Conservation (phyloP, 805 yeast genomes). For the Pichia eremophila region DNA sequence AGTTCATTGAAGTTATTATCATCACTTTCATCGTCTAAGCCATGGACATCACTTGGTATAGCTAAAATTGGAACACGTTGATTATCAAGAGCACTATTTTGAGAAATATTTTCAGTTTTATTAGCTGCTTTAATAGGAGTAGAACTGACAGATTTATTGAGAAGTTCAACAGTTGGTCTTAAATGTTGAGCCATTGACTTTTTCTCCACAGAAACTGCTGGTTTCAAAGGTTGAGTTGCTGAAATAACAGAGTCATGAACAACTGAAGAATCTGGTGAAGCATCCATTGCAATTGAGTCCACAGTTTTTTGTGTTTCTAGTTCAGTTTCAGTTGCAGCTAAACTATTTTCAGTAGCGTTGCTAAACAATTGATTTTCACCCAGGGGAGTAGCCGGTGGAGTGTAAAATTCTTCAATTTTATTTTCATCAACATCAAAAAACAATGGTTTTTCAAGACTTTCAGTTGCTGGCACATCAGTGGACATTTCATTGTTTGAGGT, state of each 20-base stretch:
- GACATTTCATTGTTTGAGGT: background rate
- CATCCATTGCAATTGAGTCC: background rate
- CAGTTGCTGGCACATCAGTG: too few species aligned
- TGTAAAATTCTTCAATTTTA: conserved; percentile 1
- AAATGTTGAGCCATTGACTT: conserved; percentile 37
- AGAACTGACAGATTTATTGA: conserved; percentile 7
- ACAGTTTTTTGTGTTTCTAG: background rate
- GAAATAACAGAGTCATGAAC: background rate
- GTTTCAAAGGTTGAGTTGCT: background rate
- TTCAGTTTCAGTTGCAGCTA: background rate
- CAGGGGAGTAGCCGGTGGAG: conserved; percentile 4
- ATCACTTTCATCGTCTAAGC: background rate
- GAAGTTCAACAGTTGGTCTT: conserved; percentile 26
- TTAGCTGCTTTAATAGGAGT: background rate
- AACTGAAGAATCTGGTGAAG: conserved; percentile 4
- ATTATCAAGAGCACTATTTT: background rate
- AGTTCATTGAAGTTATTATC: background rate
- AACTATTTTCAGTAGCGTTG: background rate
- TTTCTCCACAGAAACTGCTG: background rate
- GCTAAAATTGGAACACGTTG: background rate
- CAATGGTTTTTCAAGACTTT: background rate
- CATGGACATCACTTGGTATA: conserved; percentile 1
- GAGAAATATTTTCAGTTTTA: background rate
- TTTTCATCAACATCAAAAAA: background rate
- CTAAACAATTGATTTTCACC: background rate